phyloP scores from a whole-genome alignment of 2,329 filamentous ascomycete genomes.

The Arthrobotrys entomopaga region DNA sequence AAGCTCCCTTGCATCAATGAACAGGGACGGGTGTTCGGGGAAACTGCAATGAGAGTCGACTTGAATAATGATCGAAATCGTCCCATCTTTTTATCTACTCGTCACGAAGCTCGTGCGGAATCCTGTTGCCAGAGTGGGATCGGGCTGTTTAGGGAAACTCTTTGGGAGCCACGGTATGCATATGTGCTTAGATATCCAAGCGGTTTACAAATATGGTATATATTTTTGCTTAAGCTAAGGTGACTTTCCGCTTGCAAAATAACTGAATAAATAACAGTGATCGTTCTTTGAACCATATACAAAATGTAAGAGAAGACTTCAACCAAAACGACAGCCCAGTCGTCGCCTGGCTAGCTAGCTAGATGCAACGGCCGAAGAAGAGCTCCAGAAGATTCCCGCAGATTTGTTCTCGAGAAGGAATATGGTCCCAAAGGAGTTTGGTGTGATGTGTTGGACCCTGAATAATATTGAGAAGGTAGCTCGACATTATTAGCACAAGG shows the following conservation, averaged over 20 bases:
- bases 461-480: slow-evolving; percentile 40
- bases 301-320: too few relatives aligned
- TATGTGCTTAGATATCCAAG: too few relatives aligned
- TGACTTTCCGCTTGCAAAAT: too few relatives aligned
- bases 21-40: slow-evolving; percentile 16
- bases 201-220: too few relatives aligned
- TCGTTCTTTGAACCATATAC: background rate
- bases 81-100: slow-evolving; percentile 18
- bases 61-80: slow-evolving; percentile 2
- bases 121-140: slow-evolving; percentile 29
- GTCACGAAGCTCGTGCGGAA: slow-evolving; percentile 30
- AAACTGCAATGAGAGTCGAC: slow-evolving; percentile 12
- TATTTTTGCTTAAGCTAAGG: too few relatives aligned
- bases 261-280: too few relatives aligned
- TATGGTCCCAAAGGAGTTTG: slow-evolving; percentile 13
- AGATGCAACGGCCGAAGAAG: background rate
- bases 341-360: too few relatives aligned
- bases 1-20: slow-evolving; percentile 26
- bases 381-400: slow-evolving; percentile 21
- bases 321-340: too few relatives aligned
- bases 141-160: too few relatives aligned
- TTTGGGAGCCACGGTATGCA: too few relatives aligned
- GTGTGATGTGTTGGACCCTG: slow-evolving; percentile 36
- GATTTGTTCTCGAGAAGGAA: too few relatives aligned
- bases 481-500: slow-evolving; percentile 26